These are phyloP conservation scores for Rhodocollybia butyracea DNA, from an alignment of 768 basidiomycete genomes.

Conservation along the genomic window DNA sequence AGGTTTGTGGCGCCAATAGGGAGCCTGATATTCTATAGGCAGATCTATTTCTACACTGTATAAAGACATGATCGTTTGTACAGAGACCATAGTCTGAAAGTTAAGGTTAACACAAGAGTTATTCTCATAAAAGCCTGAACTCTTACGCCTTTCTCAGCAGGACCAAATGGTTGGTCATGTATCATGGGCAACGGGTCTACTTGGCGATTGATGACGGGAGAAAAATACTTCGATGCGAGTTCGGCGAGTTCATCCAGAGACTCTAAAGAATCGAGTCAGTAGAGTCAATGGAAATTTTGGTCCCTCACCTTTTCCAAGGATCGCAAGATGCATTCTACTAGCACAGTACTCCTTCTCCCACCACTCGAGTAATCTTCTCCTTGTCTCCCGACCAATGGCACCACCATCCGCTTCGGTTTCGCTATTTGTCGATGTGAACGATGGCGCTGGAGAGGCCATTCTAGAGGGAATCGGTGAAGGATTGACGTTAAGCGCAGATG, in stretches of 20 bases:
- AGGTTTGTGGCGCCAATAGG: constrained; percentile 77
- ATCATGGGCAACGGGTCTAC: constrained; percentile 60
- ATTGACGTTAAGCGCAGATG: constrained; percentile 14
- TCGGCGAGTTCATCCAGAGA: constrained; percentile 69
- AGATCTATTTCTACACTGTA: constrained; percentile 82
- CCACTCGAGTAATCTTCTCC: constrained; percentile 80
- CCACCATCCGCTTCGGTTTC: constrained; percentile 76
- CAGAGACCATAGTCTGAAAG: constrained; percentile 69
- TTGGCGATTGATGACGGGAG: constrained; percentile 64
- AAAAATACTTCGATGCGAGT: constrained; percentile 64
- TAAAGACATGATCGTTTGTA: constrained; percentile 88
- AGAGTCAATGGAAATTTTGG: neutral
- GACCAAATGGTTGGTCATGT: constrained; percentile 72
- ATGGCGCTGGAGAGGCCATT: constrained; percentile 57
- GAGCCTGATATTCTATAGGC: constrained; percentile 69
- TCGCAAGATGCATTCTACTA: constrained; percentile 74
- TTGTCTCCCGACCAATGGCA: constrained; percentile 72
- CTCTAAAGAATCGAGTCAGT: constrained; percentile 38
- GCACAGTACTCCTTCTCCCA: constrained; percentile 82
- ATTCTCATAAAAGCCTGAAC: constrained; percentile 2
- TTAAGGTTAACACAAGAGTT: constrained; percentile 3
- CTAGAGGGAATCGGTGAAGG: constrained; percentile 52
- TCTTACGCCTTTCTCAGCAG: constrained; percentile 68
- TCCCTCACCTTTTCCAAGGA: constrained; percentile 69
- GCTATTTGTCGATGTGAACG: constrained; percentile 45